These are phyloP conservation scores for Didymella keratinophila DNA, from an alignment of 2,329 filamentous ascomycete genomes.

Conservation along the genomic window DNA sequence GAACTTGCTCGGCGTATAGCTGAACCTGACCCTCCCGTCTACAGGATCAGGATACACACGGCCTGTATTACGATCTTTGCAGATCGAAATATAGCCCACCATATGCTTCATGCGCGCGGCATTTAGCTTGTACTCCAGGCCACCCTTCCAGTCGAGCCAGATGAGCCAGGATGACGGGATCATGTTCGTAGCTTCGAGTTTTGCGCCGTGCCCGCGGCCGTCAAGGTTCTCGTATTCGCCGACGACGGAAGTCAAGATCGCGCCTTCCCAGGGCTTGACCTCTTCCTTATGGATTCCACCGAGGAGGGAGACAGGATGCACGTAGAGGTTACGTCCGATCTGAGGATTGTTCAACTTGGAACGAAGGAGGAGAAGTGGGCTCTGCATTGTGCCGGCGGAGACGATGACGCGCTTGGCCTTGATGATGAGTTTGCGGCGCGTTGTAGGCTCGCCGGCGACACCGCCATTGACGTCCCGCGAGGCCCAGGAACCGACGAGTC, in stretches of 20 bases:
- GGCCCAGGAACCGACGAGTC: slow-evolving; percentile 78
- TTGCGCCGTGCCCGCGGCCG: slow-evolving; percentile 78
- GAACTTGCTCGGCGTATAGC: slow-evolving; percentile 74
- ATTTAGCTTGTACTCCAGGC: slow-evolving; percentile 75
- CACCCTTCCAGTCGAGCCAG: slow-evolving; percentile 71
- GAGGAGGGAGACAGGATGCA: slow-evolving; percentile 73
- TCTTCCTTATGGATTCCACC: slow-evolving; percentile 73
- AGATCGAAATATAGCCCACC: slow-evolving; percentile 75
- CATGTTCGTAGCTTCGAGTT: slow-evolving; percentile 81
- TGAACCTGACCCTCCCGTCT: slow-evolving; percentile 70
- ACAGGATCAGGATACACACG: slow-evolving; percentile 74
- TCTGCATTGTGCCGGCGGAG: slow-evolving; percentile 78
- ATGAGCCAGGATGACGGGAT: slow-evolving; percentile 71
- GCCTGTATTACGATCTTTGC: slow-evolving; percentile 78
- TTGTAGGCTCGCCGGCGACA: slow-evolving; percentile 61
- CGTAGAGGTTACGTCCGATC: slow-evolving; percentile 80
- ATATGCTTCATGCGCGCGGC: slow-evolving; percentile 73
- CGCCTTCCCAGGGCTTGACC: slow-evolving; percentile 69
- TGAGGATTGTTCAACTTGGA: slow-evolving; percentile 84
- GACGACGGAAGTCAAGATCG: slow-evolving; percentile 81
- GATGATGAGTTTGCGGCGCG: slow-evolving; percentile 70
- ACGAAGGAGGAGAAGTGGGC: slow-evolving; percentile 76
- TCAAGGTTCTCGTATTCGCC: slow-evolving; percentile 83
- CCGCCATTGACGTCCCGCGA: slow-evolving; percentile 71
- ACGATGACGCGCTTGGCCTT: slow-evolving; percentile 82